A percentile compares a stretch with the other conserved stretches of the same genome.
Evolutionary conservation across 805 yeast species (phyloP).

Genomic region (Candida cerambycidarum): DNA sequence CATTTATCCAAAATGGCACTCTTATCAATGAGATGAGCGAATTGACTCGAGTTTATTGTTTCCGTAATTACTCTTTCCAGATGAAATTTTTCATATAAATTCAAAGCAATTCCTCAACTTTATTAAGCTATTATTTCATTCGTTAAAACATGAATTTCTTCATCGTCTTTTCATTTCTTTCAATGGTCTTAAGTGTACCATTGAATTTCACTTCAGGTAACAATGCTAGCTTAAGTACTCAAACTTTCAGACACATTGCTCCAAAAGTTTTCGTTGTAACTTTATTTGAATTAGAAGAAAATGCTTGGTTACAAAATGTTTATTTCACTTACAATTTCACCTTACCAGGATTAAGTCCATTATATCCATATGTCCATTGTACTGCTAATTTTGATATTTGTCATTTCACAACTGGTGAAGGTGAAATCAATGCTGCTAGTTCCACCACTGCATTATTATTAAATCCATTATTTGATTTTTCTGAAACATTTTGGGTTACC

Average conservation of each 20-base stretch:
- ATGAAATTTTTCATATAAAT: conserved; percentile 1
- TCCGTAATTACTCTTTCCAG: conserved; percentile 1
- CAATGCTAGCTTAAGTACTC: background rate
- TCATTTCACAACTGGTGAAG: conserved; percentile 68
- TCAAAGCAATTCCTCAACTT: background rate
- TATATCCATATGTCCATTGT: conserved; percentile 58
- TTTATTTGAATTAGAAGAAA: conserved; percentile 54
- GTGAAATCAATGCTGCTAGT: conserved; percentile 66
- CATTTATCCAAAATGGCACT: background rate
- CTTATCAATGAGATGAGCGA: conserved; percentile 5
- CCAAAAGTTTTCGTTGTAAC: conserved; percentile 59
- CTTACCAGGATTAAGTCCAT: conserved; percentile 65
- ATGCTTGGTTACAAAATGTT: conserved; percentile 50
- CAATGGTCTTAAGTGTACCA: conserved; percentile 7
- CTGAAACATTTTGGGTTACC: conserved; percentile 59
- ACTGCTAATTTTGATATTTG: conserved; percentile 49
- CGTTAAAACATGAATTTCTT: conserved; percentile 3
- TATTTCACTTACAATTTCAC: conserved; percentile 54
- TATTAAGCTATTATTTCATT: background rate
- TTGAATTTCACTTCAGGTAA: conserved; percentile 1
- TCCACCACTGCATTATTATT: conserved; percentile 54
- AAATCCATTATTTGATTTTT: conserved; percentile 55
- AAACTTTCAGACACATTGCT: conserved; percentile 20
- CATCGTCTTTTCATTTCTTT: conserved; percentile 3
- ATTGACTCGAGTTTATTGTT: conserved; percentile 2